phyloP scores from a whole-genome alignment of 805 yeast species.

The Phaffomyces opuntiae region DNA sequence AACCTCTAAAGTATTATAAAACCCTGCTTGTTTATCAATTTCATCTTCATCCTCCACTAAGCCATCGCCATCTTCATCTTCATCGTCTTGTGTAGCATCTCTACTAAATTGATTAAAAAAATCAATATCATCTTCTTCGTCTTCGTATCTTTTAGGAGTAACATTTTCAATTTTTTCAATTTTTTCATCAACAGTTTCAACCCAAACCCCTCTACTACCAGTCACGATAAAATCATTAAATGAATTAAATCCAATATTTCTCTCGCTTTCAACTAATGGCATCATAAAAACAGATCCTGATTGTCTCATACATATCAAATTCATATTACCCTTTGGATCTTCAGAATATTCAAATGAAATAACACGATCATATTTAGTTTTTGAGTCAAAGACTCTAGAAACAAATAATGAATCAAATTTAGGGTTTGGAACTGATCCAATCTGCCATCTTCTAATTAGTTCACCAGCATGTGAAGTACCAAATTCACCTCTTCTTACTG shows the following conservation, averaged over 20 bases:
- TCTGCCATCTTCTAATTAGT: constrained; percentile 71
- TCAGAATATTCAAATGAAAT: constrained; percentile 69
- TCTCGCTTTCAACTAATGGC: constrained; percentile 64
- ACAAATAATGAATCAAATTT: constrained; percentile 60
- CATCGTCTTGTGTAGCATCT: constrained; percentile 12
- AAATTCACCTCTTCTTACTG: constrained; percentile 61
- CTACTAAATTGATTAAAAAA: constrained; percentile 3
- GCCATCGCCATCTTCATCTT: background rate
- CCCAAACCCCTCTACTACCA: constrained; percentile 49
- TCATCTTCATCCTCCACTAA: constrained; percentile 16
- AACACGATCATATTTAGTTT: constrained; percentile 73
- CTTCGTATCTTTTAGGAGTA: constrained; percentile 9
- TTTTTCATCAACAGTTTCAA: constrained; percentile 26
- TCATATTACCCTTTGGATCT: constrained; percentile 38
- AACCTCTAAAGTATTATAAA: constrained; percentile 34
- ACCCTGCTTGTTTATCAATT: constrained; percentile 14
- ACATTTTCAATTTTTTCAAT: constrained; percentile 17
- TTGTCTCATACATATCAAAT: constrained; percentile 81
- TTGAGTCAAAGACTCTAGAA: constrained; percentile 65
- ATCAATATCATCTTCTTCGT: constrained; percentile 9
- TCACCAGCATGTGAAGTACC: constrained; percentile 76
- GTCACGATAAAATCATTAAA: constrained; percentile 56
- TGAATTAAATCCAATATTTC: constrained; percentile 57
- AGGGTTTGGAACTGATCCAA: constrained; percentile 47
- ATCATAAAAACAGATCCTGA: constrained; percentile 82